Percentiles rank a stretch among this genome's conserved stretches.
Evolutionary conservation across 225 moss, liverwort and hornwort species (phyloP).

Genomic region (Pseudoscleropodium purum): DNA sequence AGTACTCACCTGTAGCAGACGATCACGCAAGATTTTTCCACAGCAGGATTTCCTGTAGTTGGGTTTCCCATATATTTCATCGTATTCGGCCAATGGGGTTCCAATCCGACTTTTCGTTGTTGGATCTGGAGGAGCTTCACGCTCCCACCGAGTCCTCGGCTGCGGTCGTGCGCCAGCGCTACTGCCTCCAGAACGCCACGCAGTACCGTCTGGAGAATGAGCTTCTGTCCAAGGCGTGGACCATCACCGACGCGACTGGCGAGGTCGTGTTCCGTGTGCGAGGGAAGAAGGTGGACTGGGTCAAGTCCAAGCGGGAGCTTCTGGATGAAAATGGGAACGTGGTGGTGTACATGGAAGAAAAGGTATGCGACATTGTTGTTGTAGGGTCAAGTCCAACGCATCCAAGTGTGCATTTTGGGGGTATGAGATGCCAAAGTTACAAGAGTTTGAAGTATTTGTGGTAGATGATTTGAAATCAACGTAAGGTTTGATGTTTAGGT

Average conservation of each 20-base stretch:
- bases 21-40: not conserved
- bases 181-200: slow-evolving; percentile 9
- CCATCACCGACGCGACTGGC: slow-evolving; percentile 16
- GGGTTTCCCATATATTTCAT: not conserved
- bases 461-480: not conserved
- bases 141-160: not conserved
- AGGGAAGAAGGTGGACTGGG: slow-evolving; percentile 32
- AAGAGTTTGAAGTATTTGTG: not conserved
- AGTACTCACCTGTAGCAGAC: not conserved
- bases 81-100: not conserved
- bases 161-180: slow-evolving; percentile 22
- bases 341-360: slow-evolving; percentile 31
- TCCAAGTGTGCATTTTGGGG: not conserved
- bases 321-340: slow-evolving; percentile 18
- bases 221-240: slow-evolving; percentile 32
- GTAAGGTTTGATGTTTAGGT: not conserved
- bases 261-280: slow-evolving; percentile 33
- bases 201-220: slow-evolving; percentile 32
- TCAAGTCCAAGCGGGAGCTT: slow-evolving; percentile 27
- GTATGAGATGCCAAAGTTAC: not conserved
- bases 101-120: slow-evolving; percentile 28
- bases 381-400: too few relatives aligned
- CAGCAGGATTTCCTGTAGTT: too few relatives aligned
- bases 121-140: slow-evolving; percentile 35
- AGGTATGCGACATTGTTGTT: not conserved